Evolutionary conservation across 257 asterid species (phyloP).

Genomic region (Solanum neorickii): DNA sequence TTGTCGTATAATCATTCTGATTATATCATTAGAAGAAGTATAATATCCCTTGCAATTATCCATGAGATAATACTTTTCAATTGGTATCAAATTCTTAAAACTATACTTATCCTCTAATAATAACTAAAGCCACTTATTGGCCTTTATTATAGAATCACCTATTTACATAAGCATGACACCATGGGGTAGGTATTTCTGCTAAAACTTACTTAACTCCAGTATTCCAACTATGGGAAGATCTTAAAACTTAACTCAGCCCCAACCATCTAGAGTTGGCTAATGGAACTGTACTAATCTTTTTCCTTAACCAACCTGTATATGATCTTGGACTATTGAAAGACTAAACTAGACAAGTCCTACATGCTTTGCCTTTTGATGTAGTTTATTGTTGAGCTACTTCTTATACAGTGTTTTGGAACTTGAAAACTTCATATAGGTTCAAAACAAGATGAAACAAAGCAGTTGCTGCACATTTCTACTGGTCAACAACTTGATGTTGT

Average conservation of each 20-base stretch:
- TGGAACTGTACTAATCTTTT: background rate
- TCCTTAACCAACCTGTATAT: background rate
- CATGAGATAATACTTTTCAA: background rate
- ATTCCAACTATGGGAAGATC: background rate
- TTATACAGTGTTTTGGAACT: background rate
- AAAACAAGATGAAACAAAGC: conserved; percentile 69
- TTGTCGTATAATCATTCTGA: background rate
- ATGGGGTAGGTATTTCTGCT: background rate
- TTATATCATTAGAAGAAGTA: background rate
- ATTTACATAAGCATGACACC: background rate
- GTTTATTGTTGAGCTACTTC: background rate
- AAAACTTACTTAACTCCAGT: background rate
- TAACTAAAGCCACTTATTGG: background rate
- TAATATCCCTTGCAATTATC: background rate
- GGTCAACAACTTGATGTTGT: conserved; percentile 61
- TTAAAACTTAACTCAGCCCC: background rate
- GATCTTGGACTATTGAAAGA: background rate
- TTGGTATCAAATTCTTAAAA: background rate
- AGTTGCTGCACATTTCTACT: conserved; percentile 54
- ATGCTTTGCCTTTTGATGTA: background rate
- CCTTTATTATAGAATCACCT: background rate
- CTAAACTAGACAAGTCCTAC: background rate
- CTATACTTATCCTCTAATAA: background rate
- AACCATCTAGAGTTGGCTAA: background rate
- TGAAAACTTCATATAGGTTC: conserved; percentile 16